Evolutionary conservation across 192 early-diverging fungal genomes (phyloP).

Genomic region (Gamsiella multidivaricata): DNA sequence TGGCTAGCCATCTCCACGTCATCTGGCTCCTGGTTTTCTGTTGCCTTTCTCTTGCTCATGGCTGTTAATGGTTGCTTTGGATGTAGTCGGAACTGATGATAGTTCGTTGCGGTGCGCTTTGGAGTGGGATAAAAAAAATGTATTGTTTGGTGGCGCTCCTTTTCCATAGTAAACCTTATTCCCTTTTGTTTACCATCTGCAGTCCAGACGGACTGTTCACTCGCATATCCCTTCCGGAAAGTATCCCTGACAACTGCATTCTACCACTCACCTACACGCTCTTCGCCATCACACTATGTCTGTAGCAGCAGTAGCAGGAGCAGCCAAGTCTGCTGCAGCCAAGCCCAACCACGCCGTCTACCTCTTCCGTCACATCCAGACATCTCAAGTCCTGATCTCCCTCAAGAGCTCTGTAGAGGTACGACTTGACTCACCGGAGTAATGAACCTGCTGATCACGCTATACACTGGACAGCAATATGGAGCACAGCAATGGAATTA

Average conservation of each 20-base stretch:
- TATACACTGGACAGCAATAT: constrained; percentile 3
- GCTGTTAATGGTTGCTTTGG: neutral
- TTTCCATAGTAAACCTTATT: constrained; percentile 28
- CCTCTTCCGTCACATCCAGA: constrained; percentile 66
- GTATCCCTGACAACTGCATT: constrained; percentile 48
- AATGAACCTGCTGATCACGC: neutral
- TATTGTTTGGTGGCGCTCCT: neutral
- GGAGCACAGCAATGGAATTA: too few species aligned
- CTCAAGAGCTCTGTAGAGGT: constrained; percentile 60
- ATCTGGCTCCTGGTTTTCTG: constrained; percentile 32
- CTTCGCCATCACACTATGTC: too few species aligned
- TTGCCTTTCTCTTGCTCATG: constrained; percentile 51
- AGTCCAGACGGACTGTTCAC: too few species aligned
- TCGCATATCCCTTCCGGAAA: too few species aligned
- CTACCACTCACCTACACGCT: too few species aligned
- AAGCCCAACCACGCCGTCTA: constrained; percentile 41
- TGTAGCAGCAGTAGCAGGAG: constrained; percentile 38
- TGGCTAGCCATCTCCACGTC: constrained; percentile 51
- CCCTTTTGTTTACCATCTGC: too few species aligned
- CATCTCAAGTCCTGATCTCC: constrained; percentile 63
- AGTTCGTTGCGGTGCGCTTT: too few species aligned
- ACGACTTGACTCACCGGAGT: neutral
- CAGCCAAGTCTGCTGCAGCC: constrained; percentile 28
- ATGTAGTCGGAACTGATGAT: neutral
- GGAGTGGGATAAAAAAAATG: neutral